Evolutionary conservation across 163 green algal species (phyloP).

Genomic region (Prototheca wickerhamii): DNA sequence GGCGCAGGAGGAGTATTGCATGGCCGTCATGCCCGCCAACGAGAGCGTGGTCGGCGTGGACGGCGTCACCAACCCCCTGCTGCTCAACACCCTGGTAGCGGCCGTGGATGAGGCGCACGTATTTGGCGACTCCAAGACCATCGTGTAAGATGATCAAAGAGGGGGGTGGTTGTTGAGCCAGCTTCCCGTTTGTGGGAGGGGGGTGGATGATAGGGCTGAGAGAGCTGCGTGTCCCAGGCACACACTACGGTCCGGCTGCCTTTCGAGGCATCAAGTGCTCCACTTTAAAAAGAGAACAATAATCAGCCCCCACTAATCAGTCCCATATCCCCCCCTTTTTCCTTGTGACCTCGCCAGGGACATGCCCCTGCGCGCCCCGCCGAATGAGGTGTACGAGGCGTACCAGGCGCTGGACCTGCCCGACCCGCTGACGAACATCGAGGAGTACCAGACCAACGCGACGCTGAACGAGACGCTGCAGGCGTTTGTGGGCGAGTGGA

Average conservation of each 20-base stretch:
- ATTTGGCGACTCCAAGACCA: conserved; percentile 12
- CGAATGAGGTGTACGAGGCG: not conserved
- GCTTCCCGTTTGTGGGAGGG: too few species aligned
- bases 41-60: not conserved
- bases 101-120: conserved; percentile 3
- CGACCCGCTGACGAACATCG: not conserved
- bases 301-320: too few species aligned
- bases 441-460: conserved; percentile 1
- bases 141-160: conserved; percentile 7
- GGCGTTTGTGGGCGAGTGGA: not conserved
- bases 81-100: conserved; percentile 8
- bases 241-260: too few species aligned
- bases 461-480: conserved; percentile 11
- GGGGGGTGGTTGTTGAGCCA: not conserved
- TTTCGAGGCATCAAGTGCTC: not conserved
- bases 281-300: too few species aligned
- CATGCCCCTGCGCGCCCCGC: conserved; percentile 5
- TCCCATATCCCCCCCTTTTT: not conserved
- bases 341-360: conserved; percentile 16
- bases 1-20: not conserved
- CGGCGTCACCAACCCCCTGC: conserved; percentile 8
- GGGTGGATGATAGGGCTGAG: too few species aligned
- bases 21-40: not conserved
- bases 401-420: conserved; percentile 7
- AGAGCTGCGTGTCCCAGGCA: too few species aligned